Evolutionary conservation across 2,329 filamentous ascomycete species (phyloP).

Genomic region (Raffaelea arxii): DNA sequence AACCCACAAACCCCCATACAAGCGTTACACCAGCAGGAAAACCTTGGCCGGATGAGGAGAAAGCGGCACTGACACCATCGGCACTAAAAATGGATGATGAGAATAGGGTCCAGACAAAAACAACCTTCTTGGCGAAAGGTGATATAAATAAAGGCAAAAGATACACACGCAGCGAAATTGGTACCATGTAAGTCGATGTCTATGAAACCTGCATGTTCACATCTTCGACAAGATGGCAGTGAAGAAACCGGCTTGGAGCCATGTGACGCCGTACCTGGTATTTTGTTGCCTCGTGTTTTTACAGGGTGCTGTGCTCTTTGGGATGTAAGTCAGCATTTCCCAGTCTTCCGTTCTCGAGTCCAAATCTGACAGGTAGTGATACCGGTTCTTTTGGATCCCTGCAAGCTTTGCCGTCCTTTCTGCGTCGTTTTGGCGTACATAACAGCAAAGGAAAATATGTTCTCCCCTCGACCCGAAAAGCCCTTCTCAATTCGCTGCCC

Average conservation of each 20-base stretch:
- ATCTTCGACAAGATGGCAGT: background rate
- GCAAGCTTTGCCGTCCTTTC: slow-evolving; percentile 11
- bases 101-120: too few relatives aligned
- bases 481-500: slow-evolving; percentile 12
- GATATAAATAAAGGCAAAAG: too few relatives aligned
- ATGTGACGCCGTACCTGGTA: slow-evolving; percentile 12
- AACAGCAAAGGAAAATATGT: slow-evolving; percentile 1
- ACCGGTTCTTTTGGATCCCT: slow-evolving; percentile 11
- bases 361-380: slow-evolving; percentile 1
- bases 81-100: too few relatives aligned
- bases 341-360: background rate
- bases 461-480: slow-evolving; percentile 6
- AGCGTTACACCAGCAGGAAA: too few relatives aligned
- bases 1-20: too few relatives aligned
- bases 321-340: slow-evolving; percentile 8
- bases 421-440: slow-evolving; percentile 8
- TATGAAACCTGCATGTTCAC: background rate
- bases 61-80: too few relatives aligned
- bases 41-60: too few relatives aligned
- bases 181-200: too few relatives aligned
- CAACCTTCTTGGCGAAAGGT: too few relatives aligned
- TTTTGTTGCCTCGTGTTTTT: slow-evolving; percentile 11
- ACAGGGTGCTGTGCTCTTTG: slow-evolving; percentile 12
- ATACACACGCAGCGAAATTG: too few relatives aligned
- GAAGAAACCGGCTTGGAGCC: slow-evolving; percentile 3